These are phyloP conservation scores for Aaosphaeria arxii DNA, from an alignment of 2,329 filamentous ascomycete genomes.

Conservation along the genomic window DNA sequence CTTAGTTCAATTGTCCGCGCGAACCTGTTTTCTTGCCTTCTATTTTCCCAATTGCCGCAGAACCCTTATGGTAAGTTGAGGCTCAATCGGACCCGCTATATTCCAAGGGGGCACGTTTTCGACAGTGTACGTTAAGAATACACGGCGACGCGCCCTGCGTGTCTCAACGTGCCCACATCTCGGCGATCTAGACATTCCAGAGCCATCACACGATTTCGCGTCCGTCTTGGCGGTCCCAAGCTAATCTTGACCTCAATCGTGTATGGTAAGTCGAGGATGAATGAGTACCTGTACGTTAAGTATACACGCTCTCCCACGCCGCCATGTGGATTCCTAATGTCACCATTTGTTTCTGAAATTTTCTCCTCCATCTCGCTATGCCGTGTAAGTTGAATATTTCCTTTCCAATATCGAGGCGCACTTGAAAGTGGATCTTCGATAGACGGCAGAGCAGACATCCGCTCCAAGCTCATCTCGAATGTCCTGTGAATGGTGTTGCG, in stretches of 20 bases:
- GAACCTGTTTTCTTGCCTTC: too few species aligned
- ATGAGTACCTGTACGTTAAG: neutral
- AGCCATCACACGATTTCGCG: neutral
- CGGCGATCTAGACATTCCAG: neutral
- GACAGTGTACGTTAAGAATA: slow-evolving; percentile 16
- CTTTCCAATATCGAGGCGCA: too few species aligned
- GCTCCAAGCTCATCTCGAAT: too few species aligned
- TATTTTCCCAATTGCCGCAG: neutral
- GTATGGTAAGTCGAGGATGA: neutral
- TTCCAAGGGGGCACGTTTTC: slow-evolving; percentile 4
- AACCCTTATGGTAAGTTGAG: slow-evolving; percentile 8
- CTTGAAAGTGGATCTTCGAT: too few species aligned
- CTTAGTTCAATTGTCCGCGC: too few species aligned
- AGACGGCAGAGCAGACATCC: too few species aligned
- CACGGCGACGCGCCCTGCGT: neutral
- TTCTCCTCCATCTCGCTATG: neutral
- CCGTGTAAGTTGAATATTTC: neutral
- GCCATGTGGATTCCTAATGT: slow-evolving; percentile 20
- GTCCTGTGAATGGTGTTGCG: too few species aligned
- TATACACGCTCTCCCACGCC: slow-evolving; percentile 3
- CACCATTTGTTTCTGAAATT: slow-evolving; percentile 7
- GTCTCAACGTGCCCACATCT: neutral
- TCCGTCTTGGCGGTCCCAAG: too few species aligned
- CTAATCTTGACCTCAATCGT: neutral
- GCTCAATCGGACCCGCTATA: slow-evolving; percentile 1